Evolutionary conservation across 2,329 filamentous ascomycete genomes (phyloP).

Genomic region (Trichoderma atrobrunneum): DNA sequence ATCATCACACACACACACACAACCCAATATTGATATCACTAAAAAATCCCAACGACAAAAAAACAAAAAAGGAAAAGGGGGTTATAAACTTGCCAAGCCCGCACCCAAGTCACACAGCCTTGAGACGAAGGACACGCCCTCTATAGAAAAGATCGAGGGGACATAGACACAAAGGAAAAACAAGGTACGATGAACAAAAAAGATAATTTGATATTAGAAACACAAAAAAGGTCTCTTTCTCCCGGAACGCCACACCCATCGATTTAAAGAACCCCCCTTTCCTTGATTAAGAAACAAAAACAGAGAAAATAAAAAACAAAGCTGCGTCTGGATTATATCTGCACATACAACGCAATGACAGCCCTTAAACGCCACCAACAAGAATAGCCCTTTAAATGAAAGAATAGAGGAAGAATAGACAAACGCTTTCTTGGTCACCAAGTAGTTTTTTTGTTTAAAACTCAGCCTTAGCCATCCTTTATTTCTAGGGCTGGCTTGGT

Average conservation of each 20-base stretch:
- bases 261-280: conserved; percentile 16
- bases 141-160: neutral
- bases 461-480: neutral
- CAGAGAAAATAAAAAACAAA: neutral
- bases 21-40: neutral
- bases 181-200: neutral
- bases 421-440: neutral
- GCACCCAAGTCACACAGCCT: neutral
- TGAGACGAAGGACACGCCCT: neutral
- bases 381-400: neutral
- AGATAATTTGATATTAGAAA: conserved; percentile 6
- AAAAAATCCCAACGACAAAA: neutral
- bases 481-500: conserved; percentile 23
- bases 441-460: neutral
- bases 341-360: conserved; percentile 7
- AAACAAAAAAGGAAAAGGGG: neutral
- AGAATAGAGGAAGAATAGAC: neutral
- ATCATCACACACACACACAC: no score
- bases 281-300: conserved; percentile 22
- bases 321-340: conserved; percentile 2
- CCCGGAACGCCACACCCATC: conserved; percentile 27
- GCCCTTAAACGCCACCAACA: conserved; percentile 4
- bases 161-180: neutral
- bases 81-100: neutral
- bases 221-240: neutral